A percentile compares a stretch with the other conserved stretches of the same genome.
These are phyloP conservation scores for Phytophthora sp. DNA, from an alignment of 352 stramenopile species.

Conservation along the genomic window DNA sequence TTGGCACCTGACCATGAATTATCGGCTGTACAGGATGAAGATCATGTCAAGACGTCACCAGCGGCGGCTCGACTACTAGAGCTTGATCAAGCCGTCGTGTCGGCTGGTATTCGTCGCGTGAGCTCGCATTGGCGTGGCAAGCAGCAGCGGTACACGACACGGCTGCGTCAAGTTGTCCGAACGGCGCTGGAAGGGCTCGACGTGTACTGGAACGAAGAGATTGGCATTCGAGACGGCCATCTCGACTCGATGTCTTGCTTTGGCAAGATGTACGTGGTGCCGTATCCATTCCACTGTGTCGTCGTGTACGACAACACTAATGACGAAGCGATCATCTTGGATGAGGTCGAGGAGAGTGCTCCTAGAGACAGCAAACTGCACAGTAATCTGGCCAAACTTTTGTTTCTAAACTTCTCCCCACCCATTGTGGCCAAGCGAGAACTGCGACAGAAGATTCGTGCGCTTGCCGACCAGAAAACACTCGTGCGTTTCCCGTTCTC, in stretches of 20 bases:
- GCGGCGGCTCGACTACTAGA: not conserved
- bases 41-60: no score
- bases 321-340: constrained; percentile 46
- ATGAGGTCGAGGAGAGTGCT: constrained; percentile 19
- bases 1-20: no score
- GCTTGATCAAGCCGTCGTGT: constrained; percentile 33
- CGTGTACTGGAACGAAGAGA: constrained; percentile 47
- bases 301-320: constrained; percentile 53
- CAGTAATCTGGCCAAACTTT: constrained; percentile 34
- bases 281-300: constrained; percentile 60
- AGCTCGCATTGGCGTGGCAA: constrained; percentile 45
- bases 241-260: constrained; percentile 47
- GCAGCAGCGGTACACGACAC: constrained; percentile 24
- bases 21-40: no score
- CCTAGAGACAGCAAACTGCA: constrained; percentile 10
- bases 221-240: constrained; percentile 37
- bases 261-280: constrained; percentile 51
- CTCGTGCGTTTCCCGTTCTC: constrained; percentile 39
- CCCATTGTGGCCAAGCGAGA: constrained; percentile 25
- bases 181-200: constrained; percentile 51
- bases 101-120: constrained; percentile 42
- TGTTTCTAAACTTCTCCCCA: constrained; percentile 44
- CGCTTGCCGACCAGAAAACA: constrained; percentile 21
- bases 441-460: constrained; percentile 43
- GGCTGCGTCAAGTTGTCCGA: constrained; percentile 31